Conservation (phyloP, 495 filamentous ascomycete genomes). For the Neurospora sp. region DNA sequence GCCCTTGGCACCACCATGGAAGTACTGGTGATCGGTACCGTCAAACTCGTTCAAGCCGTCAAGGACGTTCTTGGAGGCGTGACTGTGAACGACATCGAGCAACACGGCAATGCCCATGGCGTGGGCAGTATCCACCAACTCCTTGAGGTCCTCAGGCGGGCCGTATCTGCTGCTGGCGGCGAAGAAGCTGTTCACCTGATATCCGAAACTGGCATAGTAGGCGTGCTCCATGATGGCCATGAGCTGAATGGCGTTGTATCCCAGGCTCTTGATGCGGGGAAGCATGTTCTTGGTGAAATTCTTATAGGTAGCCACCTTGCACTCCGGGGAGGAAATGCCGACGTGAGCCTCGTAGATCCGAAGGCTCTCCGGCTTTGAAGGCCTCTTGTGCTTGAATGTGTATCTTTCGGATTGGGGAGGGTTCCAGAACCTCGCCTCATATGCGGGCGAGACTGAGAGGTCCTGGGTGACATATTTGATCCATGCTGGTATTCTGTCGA, state of each 20-base stretch:
- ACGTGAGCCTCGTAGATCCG: constrained; percentile 97
- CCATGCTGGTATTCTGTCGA: constrained; percentile 89
- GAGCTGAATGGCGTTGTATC: constrained; percentile 95
- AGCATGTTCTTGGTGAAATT: constrained; percentile 91
- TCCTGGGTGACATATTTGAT: constrained; percentile 96
- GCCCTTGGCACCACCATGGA: constrained; percentile 77
- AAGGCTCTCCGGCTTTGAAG: constrained; percentile 73
- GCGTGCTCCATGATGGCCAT: constrained; percentile 99
- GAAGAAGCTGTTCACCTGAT: constrained; percentile 98
- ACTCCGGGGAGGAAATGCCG: constrained; percentile 89
- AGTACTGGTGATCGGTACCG: constrained; percentile 88
- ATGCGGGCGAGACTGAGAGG: constrained; percentile 73
- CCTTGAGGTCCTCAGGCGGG: constrained; percentile 87
- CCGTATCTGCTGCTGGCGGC: constrained; percentile 95
- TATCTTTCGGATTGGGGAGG: constrained; percentile 67
- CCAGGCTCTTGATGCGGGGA: constrained; percentile 78
- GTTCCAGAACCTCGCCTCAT: constrained; percentile 97
- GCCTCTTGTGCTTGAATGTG: constrained; percentile 69
- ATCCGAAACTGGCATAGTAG: constrained; percentile 98
- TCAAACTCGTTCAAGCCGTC: constrained; percentile 95
- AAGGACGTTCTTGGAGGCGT: constrained; percentile 91
- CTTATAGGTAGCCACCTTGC: constrained; percentile 83
- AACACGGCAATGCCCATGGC: constrained; percentile 84
- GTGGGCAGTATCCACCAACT: constrained; percentile 92
- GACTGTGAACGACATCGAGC: constrained; percentile 93